A percentile compares a stretch with the other conserved stretches of the same genome.
phyloP scores from a whole-genome alignment of 768 basidiomycete genomes.

The Coprinopsis cinerea region DNA sequence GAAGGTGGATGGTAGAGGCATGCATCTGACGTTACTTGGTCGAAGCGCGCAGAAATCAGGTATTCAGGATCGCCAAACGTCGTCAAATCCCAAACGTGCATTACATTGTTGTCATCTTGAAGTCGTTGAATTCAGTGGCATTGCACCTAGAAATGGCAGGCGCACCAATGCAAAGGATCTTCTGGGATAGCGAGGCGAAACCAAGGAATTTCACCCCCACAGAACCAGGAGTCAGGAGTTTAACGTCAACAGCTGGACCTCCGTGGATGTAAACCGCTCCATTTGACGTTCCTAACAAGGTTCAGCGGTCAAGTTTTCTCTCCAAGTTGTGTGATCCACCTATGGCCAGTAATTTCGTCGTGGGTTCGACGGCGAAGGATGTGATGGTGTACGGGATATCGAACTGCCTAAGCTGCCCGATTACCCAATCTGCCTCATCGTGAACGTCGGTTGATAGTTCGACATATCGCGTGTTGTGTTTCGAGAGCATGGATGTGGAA shows the following conservation, averaged over 20 bases:
- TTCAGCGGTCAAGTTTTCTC: background rate
- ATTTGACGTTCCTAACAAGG: constrained; percentile 48
- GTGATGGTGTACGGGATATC: constrained; percentile 47
- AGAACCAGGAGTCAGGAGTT: constrained; percentile 39
- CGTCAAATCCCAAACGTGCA: constrained; percentile 60
- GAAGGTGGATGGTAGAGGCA: constrained; percentile 1
- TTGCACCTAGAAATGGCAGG: background rate
- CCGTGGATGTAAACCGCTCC: constrained; percentile 67
- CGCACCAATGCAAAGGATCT: constrained; percentile 60
- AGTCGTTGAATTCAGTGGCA: constrained; percentile 1
- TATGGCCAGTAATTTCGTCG: constrained; percentile 54
- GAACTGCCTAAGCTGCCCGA: constrained; percentile 41
- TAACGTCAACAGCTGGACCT: constrained; percentile 54
- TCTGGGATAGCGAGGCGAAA: constrained; percentile 49
- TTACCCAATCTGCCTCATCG: constrained; percentile 54
- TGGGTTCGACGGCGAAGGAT: constrained; percentile 52
- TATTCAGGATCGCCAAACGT: constrained; percentile 47
- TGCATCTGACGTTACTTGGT: constrained; percentile 37
- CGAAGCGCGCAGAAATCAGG: constrained; percentile 43
- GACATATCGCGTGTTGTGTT: constrained; percentile 27
- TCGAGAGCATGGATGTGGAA: constrained; percentile 33
- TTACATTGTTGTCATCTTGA: constrained; percentile 45
- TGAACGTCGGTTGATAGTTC: constrained; percentile 55
- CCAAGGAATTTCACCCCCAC: constrained; percentile 52
- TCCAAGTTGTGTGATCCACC: constrained; percentile 30